A percentile compares a stretch with the other conserved stretches of the same genome.
Evolutionary conservation across 139 green algal genomes (phyloP).

Genomic region (Picochlorum sp.): DNA sequence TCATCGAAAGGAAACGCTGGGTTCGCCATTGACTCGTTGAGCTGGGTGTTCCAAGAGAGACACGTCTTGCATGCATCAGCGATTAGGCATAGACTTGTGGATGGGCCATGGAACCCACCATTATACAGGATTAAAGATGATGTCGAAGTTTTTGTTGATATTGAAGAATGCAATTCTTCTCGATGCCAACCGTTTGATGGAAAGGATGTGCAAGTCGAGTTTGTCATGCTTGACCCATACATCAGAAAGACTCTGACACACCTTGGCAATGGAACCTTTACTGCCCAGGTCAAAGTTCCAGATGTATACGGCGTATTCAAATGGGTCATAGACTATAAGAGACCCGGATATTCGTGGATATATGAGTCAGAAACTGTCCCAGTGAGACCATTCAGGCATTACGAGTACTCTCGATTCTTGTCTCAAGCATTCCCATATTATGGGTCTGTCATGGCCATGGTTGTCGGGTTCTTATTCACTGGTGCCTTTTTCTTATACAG

Average conservation of each 20-base stretch:
- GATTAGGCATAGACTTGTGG: constrained; percentile 42
- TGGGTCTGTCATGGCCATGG: constrained; percentile 48
- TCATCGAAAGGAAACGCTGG: constrained; percentile 46
- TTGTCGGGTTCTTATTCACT: constrained; percentile 64
- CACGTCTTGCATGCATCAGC: constrained; percentile 53
- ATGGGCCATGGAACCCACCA: constrained; percentile 11
- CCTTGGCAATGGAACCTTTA: constrained; percentile 44
- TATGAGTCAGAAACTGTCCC: constrained; percentile 59
- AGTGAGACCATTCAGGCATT: constrained; percentile 84
- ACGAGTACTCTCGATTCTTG: constrained; percentile 92
- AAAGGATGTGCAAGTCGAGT: constrained; percentile 86
- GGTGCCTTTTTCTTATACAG: constrained; percentile 65
- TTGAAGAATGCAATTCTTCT: constrained; percentile 49
- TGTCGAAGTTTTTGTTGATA: constrained; percentile 58
- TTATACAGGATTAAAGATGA: constrained; percentile 57
- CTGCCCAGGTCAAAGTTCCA: constrained; percentile 55
- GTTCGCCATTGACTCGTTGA: constrained; percentile 48
- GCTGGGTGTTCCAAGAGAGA: constrained; percentile 70
- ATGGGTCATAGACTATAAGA: constrained; percentile 81
- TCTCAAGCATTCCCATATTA: constrained; percentile 82
- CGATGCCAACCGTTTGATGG: constrained; percentile 54
- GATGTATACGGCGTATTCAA: constrained; percentile 98
- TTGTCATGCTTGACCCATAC: constrained; percentile 91
- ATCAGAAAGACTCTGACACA: constrained; percentile 62
- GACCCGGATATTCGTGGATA: constrained; percentile 66